A percentile compares a stretch with the other conserved stretches of the same genome.
Evolutionary conservation across 2,329 filamentous ascomycete species (phyloP).

Genomic region (Trichoderma atrobrunneum): DNA sequence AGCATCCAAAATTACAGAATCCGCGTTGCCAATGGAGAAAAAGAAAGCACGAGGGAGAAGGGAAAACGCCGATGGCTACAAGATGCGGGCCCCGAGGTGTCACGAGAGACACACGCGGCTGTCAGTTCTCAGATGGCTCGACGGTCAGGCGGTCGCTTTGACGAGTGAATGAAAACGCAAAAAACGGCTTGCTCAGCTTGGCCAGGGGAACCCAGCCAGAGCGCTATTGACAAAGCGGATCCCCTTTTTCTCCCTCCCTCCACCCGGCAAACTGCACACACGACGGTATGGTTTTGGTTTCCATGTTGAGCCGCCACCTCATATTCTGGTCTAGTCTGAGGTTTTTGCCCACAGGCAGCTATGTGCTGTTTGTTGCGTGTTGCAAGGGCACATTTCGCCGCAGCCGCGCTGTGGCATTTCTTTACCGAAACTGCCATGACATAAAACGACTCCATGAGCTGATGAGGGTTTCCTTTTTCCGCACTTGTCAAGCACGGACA

Average conservation of each 20-base stretch:
- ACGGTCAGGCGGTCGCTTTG: conserved; percentile 8
- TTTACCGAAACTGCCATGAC: not conserved
- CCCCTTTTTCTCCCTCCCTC: not conserved
- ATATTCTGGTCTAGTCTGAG: not conserved
- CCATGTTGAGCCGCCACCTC: not conserved
- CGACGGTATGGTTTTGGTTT: not conserved
- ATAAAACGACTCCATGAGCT: not conserved
- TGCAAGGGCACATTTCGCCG: not conserved
- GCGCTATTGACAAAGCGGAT: conserved; percentile 17
- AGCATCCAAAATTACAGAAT: not conserved
- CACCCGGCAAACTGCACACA: not conserved
- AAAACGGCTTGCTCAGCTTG: conserved; percentile 8
- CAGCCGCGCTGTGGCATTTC: not conserved
- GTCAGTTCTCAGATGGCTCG: conserved; percentile 13
- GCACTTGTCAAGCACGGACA: not conserved
- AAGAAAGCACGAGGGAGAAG: not conserved
- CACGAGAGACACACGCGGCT: not conserved
- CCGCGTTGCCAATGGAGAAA: not conserved
- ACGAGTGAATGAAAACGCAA: not conserved
- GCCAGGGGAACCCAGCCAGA: conserved; percentile 12
- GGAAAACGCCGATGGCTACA: not conserved
- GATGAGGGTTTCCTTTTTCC: not conserved
- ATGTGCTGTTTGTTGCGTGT: not conserved
- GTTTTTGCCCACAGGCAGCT: not conserved
- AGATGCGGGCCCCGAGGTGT: not conserved